Conservation (phyloP, 1,139 yeast genomes). For the Chernovozyma aurita region DNA sequence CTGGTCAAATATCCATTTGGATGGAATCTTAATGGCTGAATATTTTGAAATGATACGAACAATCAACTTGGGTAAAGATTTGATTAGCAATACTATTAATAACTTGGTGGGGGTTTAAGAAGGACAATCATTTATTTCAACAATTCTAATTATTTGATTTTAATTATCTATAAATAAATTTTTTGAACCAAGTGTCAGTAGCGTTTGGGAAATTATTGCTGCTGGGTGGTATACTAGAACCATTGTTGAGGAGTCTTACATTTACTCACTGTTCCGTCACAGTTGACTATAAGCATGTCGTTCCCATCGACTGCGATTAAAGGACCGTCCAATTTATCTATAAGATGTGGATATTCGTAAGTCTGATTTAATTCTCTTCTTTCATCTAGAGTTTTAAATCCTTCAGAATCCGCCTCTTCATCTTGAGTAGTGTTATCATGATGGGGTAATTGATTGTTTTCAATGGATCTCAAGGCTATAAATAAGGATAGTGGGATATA, state of each 20-base stretch:
- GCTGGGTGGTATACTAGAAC: slow-evolving; percentile 13
- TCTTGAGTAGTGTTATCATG: slow-evolving; percentile 6
- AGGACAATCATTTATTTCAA: no score
- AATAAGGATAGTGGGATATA: slow-evolving; percentile 77
- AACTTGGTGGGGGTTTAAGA: neutral
- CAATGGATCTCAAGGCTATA: slow-evolving; percentile 69
- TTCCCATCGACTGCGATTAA: slow-evolving; percentile 66
- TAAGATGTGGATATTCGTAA: slow-evolving; percentile 73
- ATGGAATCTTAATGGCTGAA: neutral
- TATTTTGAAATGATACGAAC: neutral
- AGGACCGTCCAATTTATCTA: slow-evolving; percentile 74
- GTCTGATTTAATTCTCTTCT: slow-evolving; percentile 61
- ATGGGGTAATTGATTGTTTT: slow-evolving; percentile 15
- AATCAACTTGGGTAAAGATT: neutral
- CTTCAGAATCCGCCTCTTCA: slow-evolving; percentile 10
- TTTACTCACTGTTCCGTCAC: slow-evolving; percentile 53
- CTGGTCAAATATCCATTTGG: neutral
- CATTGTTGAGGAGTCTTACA: slow-evolving; percentile 45
- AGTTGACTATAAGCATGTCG: slow-evolving; percentile 55
- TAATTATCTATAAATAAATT: no score
- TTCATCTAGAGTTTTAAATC: slow-evolving; percentile 55
- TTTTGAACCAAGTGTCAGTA: no score
- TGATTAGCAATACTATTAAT: neutral
- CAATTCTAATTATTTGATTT: no score
- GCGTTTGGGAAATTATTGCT: no score